Percentiles rank a stretch among this genome's conserved stretches.
phyloP scores from a whole-genome alignment of 192 early-diverging fungal genomes.

The Phlyctochytrium arcticum region DNA sequence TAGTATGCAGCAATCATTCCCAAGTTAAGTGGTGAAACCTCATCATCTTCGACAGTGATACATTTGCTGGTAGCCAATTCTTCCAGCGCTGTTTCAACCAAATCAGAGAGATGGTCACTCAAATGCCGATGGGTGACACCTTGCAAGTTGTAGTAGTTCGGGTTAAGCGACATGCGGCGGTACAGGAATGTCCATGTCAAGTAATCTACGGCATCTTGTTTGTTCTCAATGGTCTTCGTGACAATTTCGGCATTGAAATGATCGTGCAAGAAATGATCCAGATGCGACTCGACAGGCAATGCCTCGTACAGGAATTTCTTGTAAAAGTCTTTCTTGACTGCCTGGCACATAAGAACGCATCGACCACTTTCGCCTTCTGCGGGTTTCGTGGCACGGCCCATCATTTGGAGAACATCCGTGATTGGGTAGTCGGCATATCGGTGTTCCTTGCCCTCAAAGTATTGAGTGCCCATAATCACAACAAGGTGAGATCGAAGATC shows the following conservation, averaged over 20 bases:
- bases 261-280: slow-evolving; percentile 93
- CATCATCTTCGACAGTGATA: slow-evolving; percentile 54
- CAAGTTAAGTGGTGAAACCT: slow-evolving; percentile 79
- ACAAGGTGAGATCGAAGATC: slow-evolving; percentile 79
- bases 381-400: slow-evolving; percentile 84
- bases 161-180: slow-evolving; percentile 92
- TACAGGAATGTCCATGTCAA: slow-evolving; percentile 99
- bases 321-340: slow-evolving; percentile 94
- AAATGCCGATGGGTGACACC: slow-evolving; percentile 84
- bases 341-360: slow-evolving; percentile 92
- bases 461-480: slow-evolving; percentile 95
- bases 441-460: slow-evolving; percentile 90
- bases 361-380: slow-evolving; percentile 50
- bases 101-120: slow-evolving; percentile 88
- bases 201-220: slow-evolving; percentile 98
- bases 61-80: slow-evolving; percentile 88
- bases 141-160: slow-evolving; percentile 86
- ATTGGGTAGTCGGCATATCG: slow-evolving; percentile 94
- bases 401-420: slow-evolving; percentile 97
- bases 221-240: slow-evolving; percentile 90
- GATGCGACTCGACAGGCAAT: slow-evolving; percentile 89
- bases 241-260: slow-evolving; percentile 97
- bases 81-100: slow-evolving; percentile 86
- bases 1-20: slow-evolving; percentile 99
- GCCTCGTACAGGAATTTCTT: slow-evolving; percentile 97